Evolutionary conservation across 352 stramenopile genomes (phyloP).

Genomic region (Pythium aquatile): DNA sequence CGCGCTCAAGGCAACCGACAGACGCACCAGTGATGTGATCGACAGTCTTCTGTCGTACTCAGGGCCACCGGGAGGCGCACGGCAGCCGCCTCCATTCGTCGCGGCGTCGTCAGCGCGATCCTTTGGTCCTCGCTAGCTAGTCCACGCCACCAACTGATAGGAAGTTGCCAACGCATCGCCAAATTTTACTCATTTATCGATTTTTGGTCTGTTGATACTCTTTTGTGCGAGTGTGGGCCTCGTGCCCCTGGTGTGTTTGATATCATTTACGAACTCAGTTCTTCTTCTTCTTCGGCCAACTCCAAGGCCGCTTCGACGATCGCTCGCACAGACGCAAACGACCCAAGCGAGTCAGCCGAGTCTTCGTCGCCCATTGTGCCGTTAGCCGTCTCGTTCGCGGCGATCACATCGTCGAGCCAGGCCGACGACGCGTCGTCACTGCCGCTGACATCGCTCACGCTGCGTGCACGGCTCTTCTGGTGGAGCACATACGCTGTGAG

Average conservation of each 20-base stretch:
- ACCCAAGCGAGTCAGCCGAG: constrained; percentile 7
- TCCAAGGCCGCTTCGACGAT: constrained; percentile 61
- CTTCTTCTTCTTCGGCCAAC: constrained; percentile 62
- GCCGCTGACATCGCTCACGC: constrained; percentile 23
- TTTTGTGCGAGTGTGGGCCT: neutral
- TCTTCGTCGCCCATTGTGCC: neutral
- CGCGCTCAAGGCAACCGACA: neutral
- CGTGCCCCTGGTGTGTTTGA: neutral
- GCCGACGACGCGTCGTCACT: constrained; percentile 18
- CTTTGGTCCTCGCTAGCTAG: constrained; percentile 6
- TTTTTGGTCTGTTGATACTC: neutral
- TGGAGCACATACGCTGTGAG: constrained; percentile 62
- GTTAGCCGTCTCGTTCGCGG: neutral
- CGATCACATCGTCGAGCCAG: constrained; percentile 27
- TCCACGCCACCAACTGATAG: neutral
- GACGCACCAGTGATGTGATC: constrained; percentile 42
- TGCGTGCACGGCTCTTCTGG: constrained; percentile 36
- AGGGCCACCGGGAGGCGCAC: neutral
- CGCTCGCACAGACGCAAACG: constrained; percentile 35
- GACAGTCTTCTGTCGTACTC: constrained; percentile 39
- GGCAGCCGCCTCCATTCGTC: constrained; percentile 21
- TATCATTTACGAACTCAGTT: constrained; percentile 28
- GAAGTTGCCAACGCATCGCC: neutral
- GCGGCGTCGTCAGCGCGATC: neutral
- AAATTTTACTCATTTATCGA: constrained; percentile 7